Evolutionary conservation across 2,329 filamentous ascomycete genomes (phyloP).

Genomic region (Falciphora oryzae): DNA sequence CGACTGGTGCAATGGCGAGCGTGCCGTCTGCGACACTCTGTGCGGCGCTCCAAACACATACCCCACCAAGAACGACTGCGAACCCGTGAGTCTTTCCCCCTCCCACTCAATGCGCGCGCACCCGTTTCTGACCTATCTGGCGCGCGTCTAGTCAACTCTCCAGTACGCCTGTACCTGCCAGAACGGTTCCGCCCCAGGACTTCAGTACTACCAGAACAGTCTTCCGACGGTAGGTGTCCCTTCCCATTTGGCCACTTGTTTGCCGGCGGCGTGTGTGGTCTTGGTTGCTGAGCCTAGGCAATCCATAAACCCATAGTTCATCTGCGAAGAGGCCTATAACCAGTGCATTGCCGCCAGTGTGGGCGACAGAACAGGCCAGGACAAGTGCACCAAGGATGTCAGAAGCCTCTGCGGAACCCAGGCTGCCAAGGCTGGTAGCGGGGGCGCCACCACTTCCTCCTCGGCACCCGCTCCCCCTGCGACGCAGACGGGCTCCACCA

Average conservation of each 20-base stretch:
- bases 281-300: slow-evolving; percentile 15
- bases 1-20: slow-evolving; percentile 46
- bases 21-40: slow-evolving; percentile 43
- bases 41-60: slow-evolving; percentile 29
- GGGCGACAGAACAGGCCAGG: slow-evolving; percentile 36
- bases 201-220: slow-evolving; percentile 48
- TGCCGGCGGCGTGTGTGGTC: no score
- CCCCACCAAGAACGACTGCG: slow-evolving; percentile 37
- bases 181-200: slow-evolving; percentile 43
- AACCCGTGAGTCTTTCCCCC: slow-evolving; percentile 32
- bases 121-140: slow-evolving; percentile 10
- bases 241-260: neutral
- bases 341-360: slow-evolving; percentile 41
- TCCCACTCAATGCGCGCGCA: neutral
- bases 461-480: slow-evolving; percentile 16
- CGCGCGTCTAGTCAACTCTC: slow-evolving; percentile 32
- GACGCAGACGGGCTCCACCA: slow-evolving; percentile 11
- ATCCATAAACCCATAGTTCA: slow-evolving; percentile 30
- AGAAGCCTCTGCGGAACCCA: slow-evolving; percentile 41
- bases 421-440: slow-evolving; percentile 20
- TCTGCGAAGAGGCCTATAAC: slow-evolving; percentile 43
- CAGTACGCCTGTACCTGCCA: slow-evolving; percentile 43
- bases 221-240: slow-evolving; percentile 35
- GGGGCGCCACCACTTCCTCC: slow-evolving; percentile 19
- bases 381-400: slow-evolving; percentile 43